Evolutionary conservation across 495 filamentous ascomycete genomes (phyloP).

Genomic region (Penicillium verhagenii): DNA sequence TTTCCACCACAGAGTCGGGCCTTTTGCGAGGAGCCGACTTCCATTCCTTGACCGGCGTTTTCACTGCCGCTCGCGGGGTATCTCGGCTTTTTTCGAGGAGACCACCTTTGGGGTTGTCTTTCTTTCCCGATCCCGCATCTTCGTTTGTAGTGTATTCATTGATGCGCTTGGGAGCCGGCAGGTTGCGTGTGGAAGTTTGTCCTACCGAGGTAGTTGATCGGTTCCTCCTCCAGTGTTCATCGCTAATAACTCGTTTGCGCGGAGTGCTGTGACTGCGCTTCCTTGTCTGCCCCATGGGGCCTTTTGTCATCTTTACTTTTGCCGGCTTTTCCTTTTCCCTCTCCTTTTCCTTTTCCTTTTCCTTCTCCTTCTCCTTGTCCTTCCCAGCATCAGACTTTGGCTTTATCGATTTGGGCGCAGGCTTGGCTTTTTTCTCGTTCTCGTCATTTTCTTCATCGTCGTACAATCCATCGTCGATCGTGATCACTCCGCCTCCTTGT

Average conservation of each 20-base stretch:
- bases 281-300: slow-evolving; percentile 13
- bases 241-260: slow-evolving; percentile 76
- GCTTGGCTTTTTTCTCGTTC: slow-evolving; percentile 22
- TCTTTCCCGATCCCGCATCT: slow-evolving; percentile 15
- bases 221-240: slow-evolving; percentile 67
- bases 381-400: slow-evolving; percentile 22
- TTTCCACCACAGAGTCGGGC: slow-evolving; percentile 20
- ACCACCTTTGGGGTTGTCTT: slow-evolving; percentile 23
- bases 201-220: slow-evolving; percentile 39
- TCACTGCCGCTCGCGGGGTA: slow-evolving; percentile 8
- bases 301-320: slow-evolving; percentile 11
- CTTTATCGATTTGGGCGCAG: slow-evolving; percentile 27
- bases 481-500: slow-evolving; percentile 59
- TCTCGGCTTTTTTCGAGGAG: slow-evolving; percentile 16
- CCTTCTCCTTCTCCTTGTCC: no score
- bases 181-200: slow-evolving; percentile 46
- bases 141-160: slow-evolving; percentile 45
- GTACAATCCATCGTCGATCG: slow-evolving; percentile 43
- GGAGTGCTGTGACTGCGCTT: slow-evolving; percentile 56
- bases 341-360: slow-evolving; percentile 17
- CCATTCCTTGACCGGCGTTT: slow-evolving; percentile 10
- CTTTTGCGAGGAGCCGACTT: slow-evolving; percentile 15
- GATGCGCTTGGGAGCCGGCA: slow-evolving; percentile 50
- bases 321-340: slow-evolving; percentile 10
- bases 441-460: slow-evolving; percentile 41